A percentile compares a stretch with the other conserved stretches of the same genome.
Evolutionary conservation across 2,329 filamentous ascomycete genomes (phyloP).

Genomic region (Nemania sp.): DNA sequence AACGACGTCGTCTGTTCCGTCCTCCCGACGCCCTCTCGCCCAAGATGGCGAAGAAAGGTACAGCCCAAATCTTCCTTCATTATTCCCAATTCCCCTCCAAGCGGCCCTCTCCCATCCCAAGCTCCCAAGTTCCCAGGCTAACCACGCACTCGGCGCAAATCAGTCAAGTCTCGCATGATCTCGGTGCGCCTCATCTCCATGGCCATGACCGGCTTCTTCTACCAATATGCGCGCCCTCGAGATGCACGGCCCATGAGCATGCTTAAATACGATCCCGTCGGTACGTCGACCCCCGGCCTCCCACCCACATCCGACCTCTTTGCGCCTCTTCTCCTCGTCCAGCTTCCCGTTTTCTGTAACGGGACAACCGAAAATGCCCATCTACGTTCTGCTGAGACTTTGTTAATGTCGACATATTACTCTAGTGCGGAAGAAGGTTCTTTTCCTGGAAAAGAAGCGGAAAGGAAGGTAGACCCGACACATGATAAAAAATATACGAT

Average conservation of each 20-base stretch:
- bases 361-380: too few species aligned
- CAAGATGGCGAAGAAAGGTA: conserved; percentile 51
- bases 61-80: not conserved
- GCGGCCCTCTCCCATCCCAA: not conserved
- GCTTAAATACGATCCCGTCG: conserved; percentile 98
- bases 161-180: conserved; percentile 90
- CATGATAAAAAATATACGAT: conserved; percentile 14
- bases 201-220: conserved; percentile 98
- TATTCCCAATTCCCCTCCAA: not conserved
- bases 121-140: conserved; percentile 8
- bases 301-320: not conserved
- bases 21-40: conserved; percentile 19
- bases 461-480: conserved; percentile 60
- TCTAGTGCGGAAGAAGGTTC: conserved; percentile 87
- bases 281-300: conserved; percentile 56
- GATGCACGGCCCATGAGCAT: conserved; percentile 85
- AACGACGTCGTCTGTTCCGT: conserved; percentile 14
- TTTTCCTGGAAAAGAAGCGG: conserved; percentile 93
- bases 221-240: conserved; percentile 83
- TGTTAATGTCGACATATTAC: conserved; percentile 6
- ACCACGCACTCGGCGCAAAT: conserved; percentile 3
- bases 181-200: conserved; percentile 94
- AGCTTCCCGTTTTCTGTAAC: not conserved
- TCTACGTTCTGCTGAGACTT: not conserved
- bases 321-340: not conserved